Conservation (phyloP, 176 grass and related monocot genomes). For the Musa troglodytarum region DNA sequence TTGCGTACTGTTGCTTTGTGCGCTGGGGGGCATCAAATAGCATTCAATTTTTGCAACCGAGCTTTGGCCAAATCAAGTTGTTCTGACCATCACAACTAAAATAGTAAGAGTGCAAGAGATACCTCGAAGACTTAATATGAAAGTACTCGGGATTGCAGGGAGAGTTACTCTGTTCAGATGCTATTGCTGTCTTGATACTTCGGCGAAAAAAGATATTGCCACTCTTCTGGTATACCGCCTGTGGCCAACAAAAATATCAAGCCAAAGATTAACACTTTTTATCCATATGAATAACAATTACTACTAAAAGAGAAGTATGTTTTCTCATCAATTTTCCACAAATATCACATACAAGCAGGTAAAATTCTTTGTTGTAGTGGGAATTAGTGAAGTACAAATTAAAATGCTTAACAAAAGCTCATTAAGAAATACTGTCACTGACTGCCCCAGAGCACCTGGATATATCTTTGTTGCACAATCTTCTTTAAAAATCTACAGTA, state of each 20-base stretch:
- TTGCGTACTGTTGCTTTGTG: not conserved
- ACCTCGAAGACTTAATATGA: not conserved
- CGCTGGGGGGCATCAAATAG: not conserved
- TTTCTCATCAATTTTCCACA: too few species aligned
- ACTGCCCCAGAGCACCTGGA: too few species aligned
- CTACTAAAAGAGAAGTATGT: too few species aligned
- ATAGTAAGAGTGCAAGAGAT: not conserved
- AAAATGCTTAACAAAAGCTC: too few species aligned
- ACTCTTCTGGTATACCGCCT: conserved; percentile 37
- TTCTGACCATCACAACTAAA: conserved; percentile 6
- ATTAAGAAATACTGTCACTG: too few species aligned
- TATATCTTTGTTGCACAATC: too few species aligned
- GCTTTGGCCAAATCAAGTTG: conserved; percentile 39
- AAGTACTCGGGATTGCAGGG: not conserved
- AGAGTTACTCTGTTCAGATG: conserved; percentile 37
- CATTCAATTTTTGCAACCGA: conserved; percentile 28
- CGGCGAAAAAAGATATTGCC: conserved; percentile 39
- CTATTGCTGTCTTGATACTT: conserved; percentile 28
- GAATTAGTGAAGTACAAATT: too few species aligned
- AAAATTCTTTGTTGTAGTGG: too few species aligned
- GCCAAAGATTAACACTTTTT: not conserved
- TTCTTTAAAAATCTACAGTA: too few species aligned
- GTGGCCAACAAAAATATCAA: conserved; percentile 10
- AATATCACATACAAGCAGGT: too few species aligned
- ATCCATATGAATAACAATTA: not conserved